phyloP scores from a whole-genome alignment of 495 filamentous ascomycete genomes.

The Aspergillus sclerotiicarbonarius region DNA sequence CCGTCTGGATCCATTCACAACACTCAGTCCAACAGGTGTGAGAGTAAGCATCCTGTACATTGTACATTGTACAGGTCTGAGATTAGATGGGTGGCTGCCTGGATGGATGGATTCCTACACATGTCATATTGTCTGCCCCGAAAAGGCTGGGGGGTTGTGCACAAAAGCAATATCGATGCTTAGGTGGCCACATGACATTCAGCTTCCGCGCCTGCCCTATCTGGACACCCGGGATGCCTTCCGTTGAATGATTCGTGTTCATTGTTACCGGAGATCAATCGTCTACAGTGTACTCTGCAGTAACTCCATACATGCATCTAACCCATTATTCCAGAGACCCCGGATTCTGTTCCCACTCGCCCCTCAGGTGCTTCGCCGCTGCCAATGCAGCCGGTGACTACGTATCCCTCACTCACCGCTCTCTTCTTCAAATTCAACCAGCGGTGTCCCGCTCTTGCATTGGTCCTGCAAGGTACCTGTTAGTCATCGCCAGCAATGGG shows the following conservation, averaged over 20 bases:
- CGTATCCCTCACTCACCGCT: slow-evolving; percentile 9
- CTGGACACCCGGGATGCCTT: neutral
- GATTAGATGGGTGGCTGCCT: too few species aligned
- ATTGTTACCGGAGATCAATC: neutral
- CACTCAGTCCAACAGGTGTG: too few species aligned
- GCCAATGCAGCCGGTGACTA: neutral
- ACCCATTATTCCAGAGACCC: neutral
- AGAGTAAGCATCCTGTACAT: too few species aligned
- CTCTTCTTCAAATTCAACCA: slow-evolving; percentile 51
- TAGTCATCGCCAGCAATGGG: slow-evolving; percentile 19
- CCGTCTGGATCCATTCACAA: neutral
- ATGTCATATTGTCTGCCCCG: neutral
- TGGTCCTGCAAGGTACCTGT: slow-evolving; percentile 46
- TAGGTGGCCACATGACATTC: neutral
- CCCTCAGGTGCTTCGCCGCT: too few species aligned
- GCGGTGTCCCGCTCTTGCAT: slow-evolving; percentile 57
- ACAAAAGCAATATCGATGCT: neutral
- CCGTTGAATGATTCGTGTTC: neutral
- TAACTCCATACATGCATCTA: neutral
- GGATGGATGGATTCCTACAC: neutral
- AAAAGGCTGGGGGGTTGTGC: too few species aligned
- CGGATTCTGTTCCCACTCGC: neutral
- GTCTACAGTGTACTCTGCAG: neutral
- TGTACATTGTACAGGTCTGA: too few species aligned
- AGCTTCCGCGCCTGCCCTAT: neutral